phyloP scores from a whole-genome alignment of 345 rosid species.

The Laguncularia racemosa region DNA sequence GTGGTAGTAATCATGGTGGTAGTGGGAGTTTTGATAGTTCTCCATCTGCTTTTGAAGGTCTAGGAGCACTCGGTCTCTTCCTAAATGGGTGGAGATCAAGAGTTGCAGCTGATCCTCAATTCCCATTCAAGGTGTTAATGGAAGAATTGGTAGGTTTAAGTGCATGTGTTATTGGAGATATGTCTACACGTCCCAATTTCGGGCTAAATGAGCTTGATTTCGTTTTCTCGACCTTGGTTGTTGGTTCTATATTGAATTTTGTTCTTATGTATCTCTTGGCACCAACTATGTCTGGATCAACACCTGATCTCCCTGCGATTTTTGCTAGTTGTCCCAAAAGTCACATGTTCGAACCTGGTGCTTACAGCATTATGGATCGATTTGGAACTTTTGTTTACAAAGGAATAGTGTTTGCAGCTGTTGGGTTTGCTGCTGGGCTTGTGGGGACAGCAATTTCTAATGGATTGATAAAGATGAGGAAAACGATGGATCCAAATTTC shows the following conservation, averaged over 20 bases:
- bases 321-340: constrained; percentile 76
- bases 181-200: constrained; percentile 96
- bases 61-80: constrained; percentile 59
- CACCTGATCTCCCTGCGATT: constrained; percentile 51
- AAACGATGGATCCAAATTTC: constrained; percentile 89
- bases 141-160: constrained; percentile 90
- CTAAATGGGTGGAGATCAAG: constrained; percentile 83
- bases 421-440: constrained; percentile 90
- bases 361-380: constrained; percentile 40
- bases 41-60: constrained; percentile 12
- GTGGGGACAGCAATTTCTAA: constrained; percentile 81
- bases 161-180: constrained; percentile 84
- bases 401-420: constrained; percentile 77
- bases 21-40: constrained; percentile 21
- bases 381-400: constrained; percentile 76
- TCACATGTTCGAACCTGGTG: constrained; percentile 89
- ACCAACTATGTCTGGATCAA: constrained; percentile 43
- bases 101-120: constrained; percentile 91
- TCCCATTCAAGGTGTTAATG: constrained; percentile 93
- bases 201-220: constrained; percentile 93
- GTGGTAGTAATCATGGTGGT: constrained; percentile 19
- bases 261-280: constrained; percentile 90
- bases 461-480: constrained; percentile 76
- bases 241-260: constrained; percentile 84
- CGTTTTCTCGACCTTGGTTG: constrained; percentile 85